phyloP scores from a whole-genome alignment of 768 basidiomycete species.

The Agaricus sinodeliciosus region DNA sequence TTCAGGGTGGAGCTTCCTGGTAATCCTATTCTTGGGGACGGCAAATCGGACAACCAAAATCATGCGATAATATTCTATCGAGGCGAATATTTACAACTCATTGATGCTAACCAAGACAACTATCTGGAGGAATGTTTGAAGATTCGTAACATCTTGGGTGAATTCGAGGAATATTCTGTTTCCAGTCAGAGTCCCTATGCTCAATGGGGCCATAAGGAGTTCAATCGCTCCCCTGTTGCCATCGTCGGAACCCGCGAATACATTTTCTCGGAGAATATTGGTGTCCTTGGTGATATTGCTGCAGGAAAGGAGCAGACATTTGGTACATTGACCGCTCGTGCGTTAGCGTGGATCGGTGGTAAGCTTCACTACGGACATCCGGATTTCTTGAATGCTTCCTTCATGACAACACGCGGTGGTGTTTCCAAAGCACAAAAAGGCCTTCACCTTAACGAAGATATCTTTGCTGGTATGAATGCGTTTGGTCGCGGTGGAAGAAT shows the following conservation, averaged over 20 bases:
- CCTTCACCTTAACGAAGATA: constrained; percentile 97
- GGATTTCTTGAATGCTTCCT: constrained; percentile 96
- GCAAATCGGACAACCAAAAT: constrained; percentile 99
- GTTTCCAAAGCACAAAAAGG: constrained; percentile 99
- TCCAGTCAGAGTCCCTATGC: constrained; percentile 95
- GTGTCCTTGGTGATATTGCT: constrained; percentile 97
- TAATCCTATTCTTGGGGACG: constrained; percentile 98
- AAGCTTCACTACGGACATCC: constrained; percentile 99
- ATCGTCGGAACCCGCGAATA: constrained; percentile 99
- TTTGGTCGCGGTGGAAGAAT: constrained; percentile 97
- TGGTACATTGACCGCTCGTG: constrained; percentile 95
- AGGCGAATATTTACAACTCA: constrained; percentile 97
- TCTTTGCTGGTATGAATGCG: constrained; percentile 99
- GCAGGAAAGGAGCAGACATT: constrained; percentile 99
- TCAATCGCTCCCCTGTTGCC: constrained; percentile 84
- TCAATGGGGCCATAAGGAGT: constrained; percentile 93
- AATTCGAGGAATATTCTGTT: constrained; percentile 91
- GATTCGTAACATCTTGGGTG: constrained; percentile 94
- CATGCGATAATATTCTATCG: constrained; percentile 99
- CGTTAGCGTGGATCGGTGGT: constrained; percentile 94
- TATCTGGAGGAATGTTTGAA: constrained; percentile 99
- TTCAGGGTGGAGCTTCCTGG: constrained; percentile 97
- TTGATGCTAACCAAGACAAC: constrained; percentile 99
- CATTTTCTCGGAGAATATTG: constrained; percentile 99
- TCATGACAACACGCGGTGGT: constrained; percentile 98